Base-by-base conservation (phyloP, 2,329 filamentous ascomycete genomes). In the Reticulascus tulasneorum region DNA sequence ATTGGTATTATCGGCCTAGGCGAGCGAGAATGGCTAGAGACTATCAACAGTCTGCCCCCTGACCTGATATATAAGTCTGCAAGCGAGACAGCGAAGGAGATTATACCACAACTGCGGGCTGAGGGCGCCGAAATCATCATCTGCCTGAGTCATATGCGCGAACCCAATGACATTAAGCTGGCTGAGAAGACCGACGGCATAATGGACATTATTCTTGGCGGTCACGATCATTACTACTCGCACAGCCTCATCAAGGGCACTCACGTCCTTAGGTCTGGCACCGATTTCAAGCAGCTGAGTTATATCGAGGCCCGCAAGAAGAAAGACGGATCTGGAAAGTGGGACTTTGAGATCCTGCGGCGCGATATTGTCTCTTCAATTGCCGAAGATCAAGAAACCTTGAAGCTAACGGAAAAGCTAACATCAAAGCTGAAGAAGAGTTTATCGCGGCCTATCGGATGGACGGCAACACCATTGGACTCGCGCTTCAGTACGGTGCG, bases 251-350 rank as follows among this genome's bases (percentile, higher is more conserved):
- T 93, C 57, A 89, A 90, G 42, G 83, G 82, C 8, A 86, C 79
- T 1, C 89, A 95, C 51, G 77, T 94, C 4, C 67, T 96, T n/a
- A 78, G 90, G 2, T 94, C 86, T 0, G 89, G 90, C 1, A 87
- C 82, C 13, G 90, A 96, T 58, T 96, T 95, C 64, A 94, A 93
- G 62, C 86, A 96, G 56, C 67, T 95, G 22, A 93, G 86, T 54
- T 94, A 94, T 54, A 75, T 96, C 34, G 86, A 94, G 58, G 84
- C 79, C 2, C 77, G 86, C 48, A 71, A 77, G 16, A 78, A 73
- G 45, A 38, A 56, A 2, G 58, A 63, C 20, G 67, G 59, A 4
- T 44, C 54, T 45, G 49, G 66, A 52, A 73, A 73, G 13, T 95
- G 88, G 88, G 78, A 91, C 46, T 82, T 94, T 48, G 77, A 82